Evolutionary conservation across 768 basidiomycete genomes (phyloP).

Genomic region (Phylloporus arenicola): DNA sequence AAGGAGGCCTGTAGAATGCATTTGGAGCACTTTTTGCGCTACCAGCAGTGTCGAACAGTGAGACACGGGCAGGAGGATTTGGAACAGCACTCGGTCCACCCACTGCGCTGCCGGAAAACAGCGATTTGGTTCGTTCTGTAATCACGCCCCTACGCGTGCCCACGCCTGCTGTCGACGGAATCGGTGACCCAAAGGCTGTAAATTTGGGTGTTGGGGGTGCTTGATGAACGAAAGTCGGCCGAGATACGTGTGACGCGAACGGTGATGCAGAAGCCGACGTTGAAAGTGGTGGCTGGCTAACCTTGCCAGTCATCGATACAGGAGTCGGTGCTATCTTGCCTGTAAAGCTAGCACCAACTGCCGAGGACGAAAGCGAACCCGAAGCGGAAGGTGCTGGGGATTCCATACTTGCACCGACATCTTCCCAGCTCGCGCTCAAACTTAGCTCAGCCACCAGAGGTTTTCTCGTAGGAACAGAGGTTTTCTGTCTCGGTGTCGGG

Average conservation of each 20-base stretch:
- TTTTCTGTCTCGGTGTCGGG: constrained; percentile 1
- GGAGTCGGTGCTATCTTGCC: constrained; percentile 3
- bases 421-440: constrained; percentile 63
- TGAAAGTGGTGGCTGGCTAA: neutral
- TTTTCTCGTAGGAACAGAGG: constrained; percentile 17
- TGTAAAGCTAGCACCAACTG: neutral
- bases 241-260: constrained; percentile 4
- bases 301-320: neutral
- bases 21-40: constrained; percentile 53
- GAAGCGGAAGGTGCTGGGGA: constrained; percentile 8
- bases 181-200: constrained; percentile 24
- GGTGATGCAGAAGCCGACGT: constrained; percentile 1
- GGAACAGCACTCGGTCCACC: neutral
- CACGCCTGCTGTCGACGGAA: constrained; percentile 5
- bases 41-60: constrained; percentile 39
- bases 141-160: constrained; percentile 7
- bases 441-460: constrained; percentile 30
- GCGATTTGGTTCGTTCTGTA: constrained; percentile 12
- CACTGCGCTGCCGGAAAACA: constrained; percentile 7
- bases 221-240: constrained; percentile 1
- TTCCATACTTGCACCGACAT: constrained; percentile 30
- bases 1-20: constrained; percentile 61
- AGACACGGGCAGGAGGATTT: constrained; percentile 13
- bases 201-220: constrained; percentile 18
- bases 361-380: constrained; percentile 7